Percentiles rank a stretch among this genome's conserved stretches.
These are phyloP conservation scores for Austroboletus novae-zelandiae DNA, from an alignment of 1,284 basidiomycete species.

Conservation along the genomic window DNA sequence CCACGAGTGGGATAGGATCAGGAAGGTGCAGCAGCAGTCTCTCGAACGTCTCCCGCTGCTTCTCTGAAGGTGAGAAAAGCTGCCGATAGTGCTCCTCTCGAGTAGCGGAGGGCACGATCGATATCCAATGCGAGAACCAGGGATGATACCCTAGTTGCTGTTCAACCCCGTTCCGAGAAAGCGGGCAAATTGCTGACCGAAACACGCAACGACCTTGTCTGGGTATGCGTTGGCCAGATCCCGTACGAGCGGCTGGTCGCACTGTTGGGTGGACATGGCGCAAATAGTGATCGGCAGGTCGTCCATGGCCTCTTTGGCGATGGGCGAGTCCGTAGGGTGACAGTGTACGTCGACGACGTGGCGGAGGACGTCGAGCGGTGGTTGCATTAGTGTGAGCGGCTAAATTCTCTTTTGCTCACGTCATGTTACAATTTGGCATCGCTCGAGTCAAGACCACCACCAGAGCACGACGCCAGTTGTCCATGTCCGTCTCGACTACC, in stretches of 20 bases:
- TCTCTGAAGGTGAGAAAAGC: slow-evolving; percentile 47
- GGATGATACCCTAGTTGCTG: slow-evolving; percentile 69
- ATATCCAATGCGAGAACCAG: slow-evolving; percentile 77
- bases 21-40: slow-evolving; percentile 58
- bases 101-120: slow-evolving; percentile 38
- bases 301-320: slow-evolving; percentile 46
- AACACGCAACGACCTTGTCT: slow-evolving; percentile 69
- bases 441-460: slow-evolving; percentile 8
- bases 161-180: slow-evolving; percentile 11
- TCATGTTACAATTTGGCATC: slow-evolving; percentile 18
- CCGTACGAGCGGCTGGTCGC: slow-evolving; percentile 65
- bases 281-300: slow-evolving; percentile 61
- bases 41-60: slow-evolving; percentile 44
- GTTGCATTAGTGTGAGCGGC: background rate
- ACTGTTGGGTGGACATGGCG: slow-evolving; percentile 66
- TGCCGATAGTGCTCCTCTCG: slow-evolving; percentile 67
- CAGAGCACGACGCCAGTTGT: slow-evolving; percentile 4
- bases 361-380: slow-evolving; percentile 43
- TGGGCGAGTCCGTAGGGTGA: slow-evolving; percentile 71
- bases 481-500: slow-evolving; percentile 3
- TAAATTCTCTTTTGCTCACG: background rate
- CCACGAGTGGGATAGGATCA: slow-evolving; percentile 53
- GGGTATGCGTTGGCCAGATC: slow-evolving; percentile 57
- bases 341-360: slow-evolving; percentile 79
- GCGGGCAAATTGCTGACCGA: slow-evolving; percentile 49